phyloP scores from a whole-genome alignment of 305 asterid species.

The Andrographis paniculata region DNA sequence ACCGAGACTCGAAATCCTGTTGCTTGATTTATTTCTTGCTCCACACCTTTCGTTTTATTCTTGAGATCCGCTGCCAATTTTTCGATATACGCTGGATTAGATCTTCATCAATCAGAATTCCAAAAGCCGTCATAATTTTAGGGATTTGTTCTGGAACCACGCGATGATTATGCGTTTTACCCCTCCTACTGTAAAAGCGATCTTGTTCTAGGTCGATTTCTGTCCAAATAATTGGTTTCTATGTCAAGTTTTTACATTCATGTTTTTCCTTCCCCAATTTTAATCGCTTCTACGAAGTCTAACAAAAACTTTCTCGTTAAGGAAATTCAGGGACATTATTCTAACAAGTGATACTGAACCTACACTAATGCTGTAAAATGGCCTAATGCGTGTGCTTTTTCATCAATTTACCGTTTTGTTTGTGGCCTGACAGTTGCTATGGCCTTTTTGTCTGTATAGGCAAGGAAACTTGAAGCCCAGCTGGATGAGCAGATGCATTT shows the following conservation, averaged over 20 bases:
- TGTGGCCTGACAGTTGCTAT: conserved; percentile 9
- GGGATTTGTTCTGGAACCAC: conserved; percentile 10
- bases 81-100: background rate
- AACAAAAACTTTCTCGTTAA: too few relatives aligned
- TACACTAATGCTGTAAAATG: background rate
- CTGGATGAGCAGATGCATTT: conserved; percentile 92
- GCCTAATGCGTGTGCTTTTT: conserved; percentile 1
- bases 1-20: background rate
- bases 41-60: conserved; percentile 13
- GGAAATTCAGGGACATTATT: too few relatives aligned
- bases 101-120: too few relatives aligned
- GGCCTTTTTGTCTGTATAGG: conserved; percentile 33
- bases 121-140: background rate
- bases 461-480: conserved; percentile 86
- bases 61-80: conserved; percentile 15
- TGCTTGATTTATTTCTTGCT: conserved; percentile 2
- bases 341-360: too few relatives aligned
- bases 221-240: background rate
- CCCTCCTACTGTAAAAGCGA: conserved; percentile 1
- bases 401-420: conserved; percentile 5
- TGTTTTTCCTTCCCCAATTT: background rate
- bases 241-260: conserved; percentile 13
- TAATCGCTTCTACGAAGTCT: background rate
- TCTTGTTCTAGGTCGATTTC: conserved; percentile 3
- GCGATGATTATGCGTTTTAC: too few relatives aligned